Evolutionary conservation across 441 rosid species (phyloP), one percentile per base, ranked within the genome.

Genomic region (Erodium trifolium): DNA sequence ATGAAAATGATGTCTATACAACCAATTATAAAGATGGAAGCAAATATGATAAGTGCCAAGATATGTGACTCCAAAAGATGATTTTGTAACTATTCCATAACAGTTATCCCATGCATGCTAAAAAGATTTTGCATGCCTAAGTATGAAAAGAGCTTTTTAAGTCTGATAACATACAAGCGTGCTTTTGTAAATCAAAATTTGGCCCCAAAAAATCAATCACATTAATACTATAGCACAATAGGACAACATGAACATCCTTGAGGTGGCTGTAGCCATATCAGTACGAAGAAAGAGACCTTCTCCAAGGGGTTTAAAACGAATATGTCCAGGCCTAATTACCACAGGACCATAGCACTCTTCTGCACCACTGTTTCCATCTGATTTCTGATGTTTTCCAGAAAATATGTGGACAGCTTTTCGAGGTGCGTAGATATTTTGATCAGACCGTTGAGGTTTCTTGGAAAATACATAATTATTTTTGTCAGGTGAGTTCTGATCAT

Each of bases 291-390:
- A 71, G 31, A 70, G 57, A 83, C 96, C 92, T 85, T 82, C 73
- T 68, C 83, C 78, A 5, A 83, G 76, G 23, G 90, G 85, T 72
- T 81, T 81, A 82, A 92, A 94, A 68, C 94, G 91, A 78, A 94
- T 90, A 77, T 94, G 97, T 71, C 98, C 98, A 35, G 99, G 97
- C 84, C 87, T 83, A 72, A 92, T 83, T 69, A 83, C 88, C 68
- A 90, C 69, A n/a, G 94, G 97, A 81, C 90, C 83, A 66, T 84
- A 68, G 4, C 76, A 87, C 73, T 82, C 90, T 71, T 79, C 82
- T 0, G 14, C 73, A 68, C 78, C 84, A 68, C 76, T 72, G 76
- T 78, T 78, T 29, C 71, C 76, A 73, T 70, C 79, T 72, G 75
- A 62, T 71, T 55, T 72, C 63, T 75, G 63, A 41, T 67, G 65